Evolutionary conservation across 2,329 filamentous ascomycete species (phyloP), one percentile per base, ranked within the genome.

Genomic region (Fusarium odoratissimum): DNA sequence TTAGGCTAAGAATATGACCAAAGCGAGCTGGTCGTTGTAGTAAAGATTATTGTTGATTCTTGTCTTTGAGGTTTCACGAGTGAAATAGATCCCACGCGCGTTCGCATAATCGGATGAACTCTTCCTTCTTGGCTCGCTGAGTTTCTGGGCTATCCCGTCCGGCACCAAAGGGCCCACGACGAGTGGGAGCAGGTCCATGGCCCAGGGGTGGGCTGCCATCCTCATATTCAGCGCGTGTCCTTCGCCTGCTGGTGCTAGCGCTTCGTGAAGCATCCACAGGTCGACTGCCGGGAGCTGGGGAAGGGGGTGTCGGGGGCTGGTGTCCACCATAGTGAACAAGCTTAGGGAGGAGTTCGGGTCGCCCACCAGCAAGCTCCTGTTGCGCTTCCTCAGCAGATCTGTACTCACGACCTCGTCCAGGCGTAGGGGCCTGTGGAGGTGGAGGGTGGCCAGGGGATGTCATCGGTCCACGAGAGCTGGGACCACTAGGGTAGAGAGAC

Each of bases 31-130:
- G 64, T 66, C 64, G 63, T 56, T 54, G 51, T 56, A 65, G 55
- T 69, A 68, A 73, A 77, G 72, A 69, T 63, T 67, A 71, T 72
- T 71, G 68, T 69, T 52, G 56, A 48, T 65, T 58, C 37, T 68
- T 49, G 56, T 63, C 40, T 56, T 61, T 46, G 28, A 48, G 60
- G 89, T 31, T 30, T 44, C 84, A 98, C 70, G 95, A 97, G 85
- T 98, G 96, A 83, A 98, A 97, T 33, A 99, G 83, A 84, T 99
- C 96, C 96, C 96, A 99, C 13, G 96, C 96, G 78, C 94, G 88
- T 75, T 94, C 91, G 80, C 95, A 98, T 55, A 98, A 85, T 62
- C 89, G 86, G 72, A 99, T 85, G 79, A 99, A 99, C 81, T 97
- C 94, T 46, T 97, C 95, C 80, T 95, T 95, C 90, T 98, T 98